A percentile compares a stretch with the other conserved stretches of the same genome.
These are phyloP conservation scores for Trypanosoma lewisi DNA, from an alignment of 208 protist species.

Conservation along the genomic window DNA sequence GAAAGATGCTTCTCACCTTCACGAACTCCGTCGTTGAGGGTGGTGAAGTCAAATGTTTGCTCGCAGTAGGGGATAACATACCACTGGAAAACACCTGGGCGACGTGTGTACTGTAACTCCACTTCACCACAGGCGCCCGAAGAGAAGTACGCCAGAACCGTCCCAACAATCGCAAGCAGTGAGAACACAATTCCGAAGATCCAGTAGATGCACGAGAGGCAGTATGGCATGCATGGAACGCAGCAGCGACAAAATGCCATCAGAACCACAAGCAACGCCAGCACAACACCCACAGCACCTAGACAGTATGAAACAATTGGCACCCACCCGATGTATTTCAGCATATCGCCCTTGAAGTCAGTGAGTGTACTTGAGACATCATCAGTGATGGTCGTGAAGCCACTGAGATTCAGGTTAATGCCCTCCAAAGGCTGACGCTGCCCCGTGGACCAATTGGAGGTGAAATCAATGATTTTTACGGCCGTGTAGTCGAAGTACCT, in stretches of 20 bases:
- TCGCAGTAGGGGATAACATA: slow-evolving; percentile 23
- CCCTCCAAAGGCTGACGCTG: background rate
- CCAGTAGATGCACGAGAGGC: slow-evolving; percentile 28
- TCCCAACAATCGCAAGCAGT: slow-evolving; percentile 9
- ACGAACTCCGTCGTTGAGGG: background rate
- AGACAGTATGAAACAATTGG: slow-evolving; percentile 16
- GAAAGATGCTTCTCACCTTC: slow-evolving; percentile 1
- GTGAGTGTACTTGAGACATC: background rate
- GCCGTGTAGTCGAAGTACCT: slow-evolving; percentile 20
- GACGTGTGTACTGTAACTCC: slow-evolving; percentile 17
- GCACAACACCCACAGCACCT: slow-evolving; percentile 7
- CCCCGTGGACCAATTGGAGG: slow-evolving; percentile 10
- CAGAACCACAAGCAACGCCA: slow-evolving; percentile 17
- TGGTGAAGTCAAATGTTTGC: slow-evolving; percentile 11
- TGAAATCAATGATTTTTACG: slow-evolving; percentile 19
- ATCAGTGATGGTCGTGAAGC: slow-evolving; percentile 7
- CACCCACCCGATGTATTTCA: background rate
- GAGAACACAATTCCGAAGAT: slow-evolving; percentile 26
- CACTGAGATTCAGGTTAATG: background rate
- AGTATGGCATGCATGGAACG: background rate
- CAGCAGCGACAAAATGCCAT: slow-evolving; percentile 15
- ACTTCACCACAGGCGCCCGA: slow-evolving; percentile 24
- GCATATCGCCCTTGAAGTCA: background rate
- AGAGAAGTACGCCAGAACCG: slow-evolving; percentile 12
- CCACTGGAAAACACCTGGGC: slow-evolving; percentile 31